Percentiles rank a stretch among this genome's conserved stretches.
phyloP scores from a whole-genome alignment of 169 alveolate genomes.

The Cyclospora cayetanensis region DNA sequence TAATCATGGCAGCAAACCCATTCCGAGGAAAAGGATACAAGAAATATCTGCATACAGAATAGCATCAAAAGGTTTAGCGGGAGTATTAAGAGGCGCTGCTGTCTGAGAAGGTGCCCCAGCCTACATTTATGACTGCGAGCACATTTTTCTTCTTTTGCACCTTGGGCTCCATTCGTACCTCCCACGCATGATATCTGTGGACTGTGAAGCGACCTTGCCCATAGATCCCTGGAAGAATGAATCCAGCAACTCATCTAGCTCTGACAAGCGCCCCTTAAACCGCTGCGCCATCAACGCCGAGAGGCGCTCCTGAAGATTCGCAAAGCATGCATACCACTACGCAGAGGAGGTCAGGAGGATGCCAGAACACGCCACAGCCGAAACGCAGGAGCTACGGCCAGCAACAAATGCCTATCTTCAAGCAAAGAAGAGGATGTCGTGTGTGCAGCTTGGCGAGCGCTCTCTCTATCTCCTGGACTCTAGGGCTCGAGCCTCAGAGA shows the following conservation, averaged over 20 bases:
- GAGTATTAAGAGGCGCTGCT: neutral
- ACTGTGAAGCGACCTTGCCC: conserved; percentile 50
- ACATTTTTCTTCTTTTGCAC: too few species aligned
- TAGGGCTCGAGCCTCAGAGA: too few species aligned
- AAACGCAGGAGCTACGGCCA: too few species aligned
- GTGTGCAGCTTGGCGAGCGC: too few species aligned
- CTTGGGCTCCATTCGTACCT: conserved; percentile 4
- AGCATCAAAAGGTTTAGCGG: neutral
- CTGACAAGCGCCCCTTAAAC: neutral
- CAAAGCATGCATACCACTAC: too few species aligned
- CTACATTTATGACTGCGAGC: too few species aligned
- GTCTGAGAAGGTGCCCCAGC: too few species aligned
- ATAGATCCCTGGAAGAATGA: conserved; percentile 19
- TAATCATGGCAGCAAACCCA: conserved; percentile 97
- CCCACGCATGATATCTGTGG: conserved; percentile 52
- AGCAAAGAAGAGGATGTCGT: too few species aligned
- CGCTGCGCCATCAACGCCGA: neutral
- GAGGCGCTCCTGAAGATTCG: conserved; percentile 18
- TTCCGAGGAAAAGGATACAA: conserved; percentile 92
- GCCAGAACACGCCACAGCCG: too few species aligned
- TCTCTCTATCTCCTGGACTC: too few species aligned
- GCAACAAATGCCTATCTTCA: too few species aligned
- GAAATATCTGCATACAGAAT: conserved; percentile 5
- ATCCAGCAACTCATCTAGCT: conserved; percentile 42
- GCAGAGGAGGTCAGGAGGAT: too few species aligned